A percentile compares a stretch with the other conserved stretches of the same genome.
phyloP scores from a whole-genome alignment of 495 filamentous ascomycete genomes.

The Aspergillus coremiiformis region DNA sequence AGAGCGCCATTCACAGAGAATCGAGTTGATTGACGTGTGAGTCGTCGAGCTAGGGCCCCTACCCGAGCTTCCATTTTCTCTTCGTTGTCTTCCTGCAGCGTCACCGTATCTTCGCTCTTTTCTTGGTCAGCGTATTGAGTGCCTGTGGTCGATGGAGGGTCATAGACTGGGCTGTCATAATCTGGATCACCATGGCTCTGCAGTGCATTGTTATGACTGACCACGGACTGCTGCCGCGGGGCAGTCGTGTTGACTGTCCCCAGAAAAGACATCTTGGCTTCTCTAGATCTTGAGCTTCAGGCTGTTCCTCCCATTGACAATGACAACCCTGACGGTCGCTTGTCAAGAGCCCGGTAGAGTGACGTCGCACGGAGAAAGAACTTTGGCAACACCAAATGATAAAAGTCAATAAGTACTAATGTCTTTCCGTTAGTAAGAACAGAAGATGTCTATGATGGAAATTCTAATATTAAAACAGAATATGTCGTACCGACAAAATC shows the following conservation, averaged over 20 bases:
- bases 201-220: slow-evolving; percentile 14
- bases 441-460: not conserved
- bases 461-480: not conserved
- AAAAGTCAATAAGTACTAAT: no score
- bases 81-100: slow-evolving; percentile 8
- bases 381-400: not conserved
- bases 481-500: not conserved
- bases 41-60: slow-evolving; percentile 9
- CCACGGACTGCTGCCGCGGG: slow-evolving; percentile 11
- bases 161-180: not conserved
- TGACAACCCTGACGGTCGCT: no score
- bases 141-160: not conserved
- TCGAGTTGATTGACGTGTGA: slow-evolving; percentile 17
- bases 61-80: slow-evolving; percentile 10
- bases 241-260: slow-evolving; percentile 9
- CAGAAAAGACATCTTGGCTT: slow-evolving; percentile 11
- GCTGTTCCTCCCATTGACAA: not conserved
- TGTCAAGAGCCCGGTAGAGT: no score
- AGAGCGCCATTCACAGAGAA: slow-evolving; percentile 13
- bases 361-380: not conserved
- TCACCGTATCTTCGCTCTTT: slow-evolving; percentile 15
- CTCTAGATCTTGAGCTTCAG: not conserved
- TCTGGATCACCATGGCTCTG: not conserved
- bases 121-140: slow-evolving; percentile 2
- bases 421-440: not conserved